These are phyloP conservation scores for Coniochaeta sp. DNA, from an alignment of 2,329 filamentous ascomycete genomes.

Conservation along the genomic window DNA sequence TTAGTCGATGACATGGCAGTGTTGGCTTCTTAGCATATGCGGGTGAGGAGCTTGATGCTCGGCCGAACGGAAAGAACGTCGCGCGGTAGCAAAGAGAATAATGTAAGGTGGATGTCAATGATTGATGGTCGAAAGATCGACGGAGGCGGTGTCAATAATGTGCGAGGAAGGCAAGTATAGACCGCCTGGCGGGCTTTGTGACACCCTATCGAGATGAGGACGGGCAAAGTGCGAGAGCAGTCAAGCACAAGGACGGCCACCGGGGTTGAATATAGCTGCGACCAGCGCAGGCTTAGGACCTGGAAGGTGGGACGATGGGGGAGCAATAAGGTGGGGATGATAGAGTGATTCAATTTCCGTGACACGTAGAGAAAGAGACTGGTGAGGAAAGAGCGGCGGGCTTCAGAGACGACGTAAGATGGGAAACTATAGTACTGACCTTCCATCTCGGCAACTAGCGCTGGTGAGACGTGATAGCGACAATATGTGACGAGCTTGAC, in stretches of 20 bases:
- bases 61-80: background rate
- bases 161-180: background rate
- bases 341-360: background rate
- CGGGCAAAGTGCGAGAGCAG: background rate
- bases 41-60: background rate
- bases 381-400: background rate
- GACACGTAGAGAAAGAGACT: background rate
- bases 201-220: background rate
- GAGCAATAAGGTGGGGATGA: background rate
- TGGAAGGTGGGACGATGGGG: background rate
- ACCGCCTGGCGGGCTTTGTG: background rate
- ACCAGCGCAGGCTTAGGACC: background rate
- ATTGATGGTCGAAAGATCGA: background rate
- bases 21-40: background rate
- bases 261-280: background rate
- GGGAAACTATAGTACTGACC: background rate
- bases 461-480: background rate
- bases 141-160: background rate
- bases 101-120: background rate
- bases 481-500: background rate
- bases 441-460: background rate
- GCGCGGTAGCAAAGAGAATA: background rate
- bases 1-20: background rate
- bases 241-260: background rate
- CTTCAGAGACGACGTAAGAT: background rate